Evolutionary conservation across 805 yeast species (phyloP).

Genomic region (Candida peoriensis): DNA sequence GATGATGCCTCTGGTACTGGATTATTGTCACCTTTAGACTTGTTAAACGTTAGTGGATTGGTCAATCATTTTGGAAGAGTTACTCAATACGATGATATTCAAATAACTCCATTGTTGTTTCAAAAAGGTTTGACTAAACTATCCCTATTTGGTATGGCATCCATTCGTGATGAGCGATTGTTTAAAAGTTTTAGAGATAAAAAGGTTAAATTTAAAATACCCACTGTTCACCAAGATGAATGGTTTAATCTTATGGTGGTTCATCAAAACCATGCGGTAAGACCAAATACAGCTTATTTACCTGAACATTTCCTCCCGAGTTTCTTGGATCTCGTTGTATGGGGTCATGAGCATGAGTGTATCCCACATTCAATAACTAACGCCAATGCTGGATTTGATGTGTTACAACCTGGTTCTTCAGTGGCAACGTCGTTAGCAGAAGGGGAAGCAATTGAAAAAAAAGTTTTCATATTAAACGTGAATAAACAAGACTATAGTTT

Average conservation of each 20-base stretch:
- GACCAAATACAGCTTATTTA: constrained; percentile 72
- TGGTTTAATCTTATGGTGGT: constrained; percentile 87
- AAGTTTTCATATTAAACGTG: constrained; percentile 66
- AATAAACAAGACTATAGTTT: constrained; percentile 50
- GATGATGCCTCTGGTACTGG: constrained; percentile 93
- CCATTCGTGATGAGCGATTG: constrained; percentile 83
- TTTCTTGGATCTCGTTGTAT: constrained; percentile 75
- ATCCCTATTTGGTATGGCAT: constrained; percentile 85
- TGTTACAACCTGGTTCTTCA: constrained; percentile 90
- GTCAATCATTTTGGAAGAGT: constrained; percentile 89
- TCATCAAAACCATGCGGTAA: constrained; percentile 87
- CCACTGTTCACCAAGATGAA: constrained; percentile 47
- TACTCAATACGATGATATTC: constrained; percentile 66
- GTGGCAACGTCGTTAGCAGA: constrained; percentile 87
- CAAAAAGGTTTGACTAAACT: constrained; percentile 79
- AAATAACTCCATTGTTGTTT: constrained; percentile 69
- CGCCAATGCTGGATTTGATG: constrained; percentile 55
- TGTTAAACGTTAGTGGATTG: constrained; percentile 74
- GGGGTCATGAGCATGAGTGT: constrained; percentile 99
- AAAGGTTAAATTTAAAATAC: constrained; percentile 71
- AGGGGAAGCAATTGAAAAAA: constrained; percentile 74
- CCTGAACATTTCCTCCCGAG: constrained; percentile 83
- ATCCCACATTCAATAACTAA: constrained; percentile 62
- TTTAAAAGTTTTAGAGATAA: constrained; percentile 79
- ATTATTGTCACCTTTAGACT: constrained; percentile 78